Percentiles rank a stretch among this genome's conserved stretches.
These are phyloP conservation scores for Eruca vesicaria DNA, from an alignment of 441 rosid species.

Conservation along the genomic window DNA sequence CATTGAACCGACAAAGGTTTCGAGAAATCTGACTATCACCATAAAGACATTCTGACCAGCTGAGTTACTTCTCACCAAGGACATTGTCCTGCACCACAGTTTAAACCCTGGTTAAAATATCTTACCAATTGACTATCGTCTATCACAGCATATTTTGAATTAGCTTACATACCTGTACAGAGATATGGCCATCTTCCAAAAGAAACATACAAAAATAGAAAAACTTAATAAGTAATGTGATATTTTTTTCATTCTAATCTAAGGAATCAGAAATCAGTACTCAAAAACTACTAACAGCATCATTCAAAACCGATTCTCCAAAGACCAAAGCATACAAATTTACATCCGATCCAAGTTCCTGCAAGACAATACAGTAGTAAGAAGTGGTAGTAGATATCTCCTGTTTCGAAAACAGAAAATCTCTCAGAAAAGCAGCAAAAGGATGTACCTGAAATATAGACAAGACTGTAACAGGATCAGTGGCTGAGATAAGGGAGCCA, in stretches of 20 bases:
- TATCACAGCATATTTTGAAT: neutral
- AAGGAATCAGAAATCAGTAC: constrained; percentile 17
- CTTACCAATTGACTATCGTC: constrained; percentile 11
- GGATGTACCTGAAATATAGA: constrained; percentile 92
- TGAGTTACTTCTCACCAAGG: constrained; percentile 74
- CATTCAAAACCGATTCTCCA: constrained; percentile 98
- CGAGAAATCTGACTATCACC: constrained; percentile 90
- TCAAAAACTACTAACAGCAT: constrained; percentile 71
- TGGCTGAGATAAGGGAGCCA: constrained; percentile 98
- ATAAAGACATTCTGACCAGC: constrained; percentile 73
- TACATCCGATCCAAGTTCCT: constrained; percentile 96
- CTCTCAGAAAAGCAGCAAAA: constrained; percentile 4
- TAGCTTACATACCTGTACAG: constrained; percentile 70
- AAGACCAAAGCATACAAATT: constrained; percentile 97
- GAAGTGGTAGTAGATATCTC: neutral
- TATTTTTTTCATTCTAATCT: neutral
- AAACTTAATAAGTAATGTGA: constrained; percentile 32
- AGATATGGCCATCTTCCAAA: constrained; percentile 91
- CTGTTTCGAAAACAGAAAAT: neutral
- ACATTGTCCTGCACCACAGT: constrained; percentile 84
- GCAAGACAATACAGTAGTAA: constrained; percentile 32
- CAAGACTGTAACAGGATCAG: constrained; percentile 97
- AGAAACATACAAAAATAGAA: constrained; percentile 30
- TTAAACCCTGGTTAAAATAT: constrained; percentile 31
- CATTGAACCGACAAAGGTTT: constrained; percentile 96